These are phyloP conservation scores for Quercus tomentella DNA, from an alignment of 331 rosid species.

Conservation along the genomic window DNA sequence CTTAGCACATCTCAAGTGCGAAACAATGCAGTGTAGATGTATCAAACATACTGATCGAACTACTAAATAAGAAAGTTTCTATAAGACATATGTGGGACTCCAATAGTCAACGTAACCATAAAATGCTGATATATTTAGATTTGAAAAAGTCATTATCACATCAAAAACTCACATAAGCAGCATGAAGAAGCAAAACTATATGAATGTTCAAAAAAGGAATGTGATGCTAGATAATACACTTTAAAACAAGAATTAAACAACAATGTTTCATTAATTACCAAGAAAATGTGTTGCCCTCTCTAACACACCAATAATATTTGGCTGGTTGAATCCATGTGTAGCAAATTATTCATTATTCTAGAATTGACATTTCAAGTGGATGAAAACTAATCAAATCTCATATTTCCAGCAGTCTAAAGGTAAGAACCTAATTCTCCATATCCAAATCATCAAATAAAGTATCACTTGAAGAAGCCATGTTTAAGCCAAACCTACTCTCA, in stretches of 20 bases:
- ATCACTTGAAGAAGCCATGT: not conserved
- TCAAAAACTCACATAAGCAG: not conserved
- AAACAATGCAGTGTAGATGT: conserved; percentile 9
- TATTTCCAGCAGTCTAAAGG: not conserved
- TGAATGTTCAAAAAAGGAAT: not conserved
- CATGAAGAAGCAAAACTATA: not conserved
- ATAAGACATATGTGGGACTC: not conserved
- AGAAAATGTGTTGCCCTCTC: not conserved
- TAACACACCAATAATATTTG: not conserved
- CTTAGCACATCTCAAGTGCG: not conserved
- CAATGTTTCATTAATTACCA: not conserved
- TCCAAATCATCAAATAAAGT: not conserved
- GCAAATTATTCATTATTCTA: not conserved
- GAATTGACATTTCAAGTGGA: not conserved
- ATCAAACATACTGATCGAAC: not conserved
- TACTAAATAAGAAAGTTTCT: conserved; percentile 1
- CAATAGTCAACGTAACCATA: not conserved
- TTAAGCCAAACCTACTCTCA: not conserved
- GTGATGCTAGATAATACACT: not conserved
- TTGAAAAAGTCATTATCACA: not conserved
- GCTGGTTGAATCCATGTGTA: not conserved
- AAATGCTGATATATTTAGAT: conserved; percentile 10
- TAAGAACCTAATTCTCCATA: not conserved
- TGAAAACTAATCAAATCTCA: not conserved
- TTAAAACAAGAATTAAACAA: not conserved